Conservation (phyloP, 2,329 filamentous ascomycete genomes). For the Aureobasidium namibiae region DNA sequence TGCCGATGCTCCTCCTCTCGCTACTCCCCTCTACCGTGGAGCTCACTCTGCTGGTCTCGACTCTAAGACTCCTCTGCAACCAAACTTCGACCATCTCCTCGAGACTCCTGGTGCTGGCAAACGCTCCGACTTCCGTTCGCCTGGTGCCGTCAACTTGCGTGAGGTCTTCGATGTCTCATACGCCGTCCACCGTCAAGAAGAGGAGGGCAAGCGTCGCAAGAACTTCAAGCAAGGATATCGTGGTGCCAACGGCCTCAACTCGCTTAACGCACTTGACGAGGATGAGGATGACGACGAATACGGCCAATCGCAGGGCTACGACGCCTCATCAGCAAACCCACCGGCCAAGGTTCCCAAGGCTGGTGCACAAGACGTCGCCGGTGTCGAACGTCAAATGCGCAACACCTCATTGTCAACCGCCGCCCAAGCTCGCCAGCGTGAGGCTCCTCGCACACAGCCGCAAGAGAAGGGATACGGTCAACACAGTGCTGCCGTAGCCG, state of each 20-base stretch:
- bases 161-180: constrained; percentile 99
- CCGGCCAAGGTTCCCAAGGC: constrained; percentile 60
- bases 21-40: constrained; percentile 57
- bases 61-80: constrained; percentile 36
- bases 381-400: constrained; percentile 79
- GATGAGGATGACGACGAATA: constrained; percentile 56
- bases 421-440: constrained; percentile 50
- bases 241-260: constrained; percentile 53
- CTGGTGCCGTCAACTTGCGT: constrained; percentile 86
- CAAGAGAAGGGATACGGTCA: constrained; percentile 69
- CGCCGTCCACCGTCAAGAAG: constrained; percentile 91
- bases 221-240: constrained; percentile 66
- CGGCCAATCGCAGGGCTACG: constrained; percentile 49
- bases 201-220: constrained; percentile 86
- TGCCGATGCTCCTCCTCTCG: constrained; percentile 61
- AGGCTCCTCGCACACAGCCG: constrained; percentile 39
- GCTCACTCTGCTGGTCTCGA: constrained; percentile 30
- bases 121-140: constrained; percentile 87
- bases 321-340: constrained; percentile 38
- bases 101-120: constrained; percentile 50
- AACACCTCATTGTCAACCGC: constrained; percentile 68
- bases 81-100: constrained; percentile 45
- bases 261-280: constrained; percentile 57
- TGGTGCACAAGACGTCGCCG: constrained; percentile 52
- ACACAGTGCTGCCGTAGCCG: constrained; percentile 75